Evolutionary conservation across 1,139 yeast species (phyloP), one percentile per base, ranked within the genome.

Genomic region (Yamadazyma dendronema): DNA sequence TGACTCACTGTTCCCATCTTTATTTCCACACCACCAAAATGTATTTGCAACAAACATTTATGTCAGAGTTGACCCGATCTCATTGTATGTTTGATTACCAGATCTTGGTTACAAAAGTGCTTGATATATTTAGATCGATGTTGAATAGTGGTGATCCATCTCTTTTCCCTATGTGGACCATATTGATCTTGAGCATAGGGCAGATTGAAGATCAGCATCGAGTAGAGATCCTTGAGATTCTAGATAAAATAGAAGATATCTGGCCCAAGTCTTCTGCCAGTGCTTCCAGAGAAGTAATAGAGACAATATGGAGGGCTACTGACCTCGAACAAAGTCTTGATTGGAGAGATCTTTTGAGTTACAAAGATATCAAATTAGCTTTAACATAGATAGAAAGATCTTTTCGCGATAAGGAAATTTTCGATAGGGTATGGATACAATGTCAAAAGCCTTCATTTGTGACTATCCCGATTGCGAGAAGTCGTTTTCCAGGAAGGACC

Each of bases 101-200:
- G 3, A 17, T 23, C 8, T 14, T 24, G 10, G 29, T 34, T 3
- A 14, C 14, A 13, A 30, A 31, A 9, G 15, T 37, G 6, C 16
- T 38, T 1, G n/a, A 31, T 4, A 17, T 25, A 11, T 33, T 37
- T 33, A 22, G 34, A 8, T 15, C 6, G 3, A 32, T 41, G 12
- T n/a, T 34, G 8, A 21, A 29, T 7, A 30, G 24, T n/a, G 12
- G 27, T 10, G 17, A 28, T 21, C 27, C 33, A 2, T 14, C 28
- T 5, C 27, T 47, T 13, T 57, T 53, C 26, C 65, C 65, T 4
- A 49, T 49, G 9, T 59, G 65, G 65, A 39, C 61, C 9, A 33
- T 59, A 10, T 43, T 59, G 21, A 49, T 59, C 2, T 30, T 54
- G 4, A 43, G 57, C 17, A 32, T 28, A 5, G 27, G 34, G 15